Evolutionary conservation across 352 stramenopile genomes (phyloP), one percentile per base, ranked within the genome.

Genomic region (Globisporangium lucens): DNA sequence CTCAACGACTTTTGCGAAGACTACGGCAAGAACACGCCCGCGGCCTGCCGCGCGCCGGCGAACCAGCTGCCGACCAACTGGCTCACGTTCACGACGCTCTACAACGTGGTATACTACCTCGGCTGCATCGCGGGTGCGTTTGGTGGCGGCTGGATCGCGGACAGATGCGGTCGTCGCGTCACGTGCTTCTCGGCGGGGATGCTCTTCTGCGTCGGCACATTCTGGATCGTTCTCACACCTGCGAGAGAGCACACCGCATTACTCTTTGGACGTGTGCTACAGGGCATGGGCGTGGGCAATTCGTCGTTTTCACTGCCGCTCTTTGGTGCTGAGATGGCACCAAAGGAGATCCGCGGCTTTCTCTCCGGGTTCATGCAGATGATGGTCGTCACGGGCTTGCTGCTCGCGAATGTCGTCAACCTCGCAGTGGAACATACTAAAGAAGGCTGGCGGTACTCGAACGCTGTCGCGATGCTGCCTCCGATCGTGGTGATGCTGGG

Each of bases 301-400:
- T 78, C 74, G 61, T 85, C 77, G 41, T 78, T 85, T 53, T 76
- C 75, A 58, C 36, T 87, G 27, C 74, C 74, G 52, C 49, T 83
- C 36, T 85, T 82, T 53, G 72, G 73, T 36, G 73, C 76, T 2
- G 79, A 87, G 53, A 74, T 82, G 65, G 77, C 69, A 0, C 75
- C 79, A 0, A 82, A 75, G 20, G 76, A 80, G 20, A 66, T 78
- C 1, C 75, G 79, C 30, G 77, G 75, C 0, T 29, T 79, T 7
- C 69, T 84, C 30, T 79, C 75, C 2, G 71, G 75, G 0, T 78
- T 85, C 52, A 77, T 81, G 71, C 75, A 77, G 56, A 80, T 84
- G 68, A 81, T 72, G 9, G 63, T 83, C 4, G 75, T 77, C 9
- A 76, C 73, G 0, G 79, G 77, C 8, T 8, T 85, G 4, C 36